Conservation (phyloP, 2,329 filamentous ascomycete species). For the Laburnicola sp. region DNA sequence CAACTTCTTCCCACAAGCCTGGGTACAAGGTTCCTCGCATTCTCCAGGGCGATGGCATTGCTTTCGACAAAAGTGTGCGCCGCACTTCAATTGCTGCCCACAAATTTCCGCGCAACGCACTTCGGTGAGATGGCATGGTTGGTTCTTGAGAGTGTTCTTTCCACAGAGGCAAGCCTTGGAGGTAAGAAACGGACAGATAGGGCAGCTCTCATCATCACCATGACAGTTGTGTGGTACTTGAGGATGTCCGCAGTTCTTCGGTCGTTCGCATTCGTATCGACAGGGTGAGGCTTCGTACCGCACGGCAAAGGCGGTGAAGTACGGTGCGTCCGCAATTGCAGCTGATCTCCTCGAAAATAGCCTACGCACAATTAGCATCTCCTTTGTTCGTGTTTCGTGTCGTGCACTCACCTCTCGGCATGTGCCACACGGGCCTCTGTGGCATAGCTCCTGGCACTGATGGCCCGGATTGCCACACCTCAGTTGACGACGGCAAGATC, state of each 20-base stretch:
- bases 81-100: conserved; percentile 79
- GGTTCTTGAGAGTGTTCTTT: conserved; percentile 82
- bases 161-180: conserved; percentile 87
- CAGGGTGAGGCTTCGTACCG: conserved; percentile 82
- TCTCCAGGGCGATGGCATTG: conserved; percentile 80
- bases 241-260: conserved; percentile 80
- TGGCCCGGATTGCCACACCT: conserved; percentile 79
- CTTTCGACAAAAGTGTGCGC: conserved; percentile 79
- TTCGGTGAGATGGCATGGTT: conserved; percentile 86
- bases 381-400: no score
- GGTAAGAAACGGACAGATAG: conserved; percentile 88
- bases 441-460: conserved; percentile 82
- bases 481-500: conserved; percentile 75
- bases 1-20: conserved; percentile 64
- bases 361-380: conserved; percentile 42
- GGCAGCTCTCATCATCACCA: conserved; percentile 73
- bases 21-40: conserved; percentile 79
- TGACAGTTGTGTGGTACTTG: conserved; percentile 85
- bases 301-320: conserved; percentile 88
- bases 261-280: conserved; percentile 73
- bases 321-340: conserved; percentile 87
- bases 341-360: conserved; percentile 86
- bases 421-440: conserved; percentile 80
- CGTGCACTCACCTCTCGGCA: conserved; percentile 70
- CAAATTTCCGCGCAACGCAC: conserved; percentile 82